Evolutionary conservation across 2,329 filamentous ascomycete species (phyloP), one percentile per base, ranked within the genome.

Genomic region (Podosphaera fusca): DNA sequence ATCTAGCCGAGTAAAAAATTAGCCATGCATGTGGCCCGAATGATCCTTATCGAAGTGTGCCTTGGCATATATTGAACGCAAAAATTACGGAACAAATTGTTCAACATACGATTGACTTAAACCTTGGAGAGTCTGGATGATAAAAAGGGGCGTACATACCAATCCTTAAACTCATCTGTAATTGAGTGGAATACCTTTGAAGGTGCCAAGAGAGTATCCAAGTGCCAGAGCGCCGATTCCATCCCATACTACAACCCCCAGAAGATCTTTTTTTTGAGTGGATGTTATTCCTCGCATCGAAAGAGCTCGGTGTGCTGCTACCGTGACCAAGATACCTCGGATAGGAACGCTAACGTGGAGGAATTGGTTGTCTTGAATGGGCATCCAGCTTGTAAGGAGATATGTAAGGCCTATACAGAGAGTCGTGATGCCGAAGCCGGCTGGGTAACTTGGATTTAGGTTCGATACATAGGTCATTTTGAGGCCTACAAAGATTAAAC

Each of bases 281-380:
- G n/a, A n/a, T 33, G 53, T 45, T 40, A 59, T 38, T 14, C 42
- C 56, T 55, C 57, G 45, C 49, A 46, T 50, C 38, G 58, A 8
- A 1, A 56, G 2, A 14, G 34, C 42, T 40, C 55, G 58, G 46
- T 46, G n/a, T 6, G 12, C 56, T 2, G 60, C 58, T 1, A 61
- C 47, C 33, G 53, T 55, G 1, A 52, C 54, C 5, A 59, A 50
- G 34, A 59, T 31, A 29, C 57, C 49, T 9, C 54, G 53, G 6
- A 58, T 55, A 2, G 56, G 58, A 4, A 56, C 54, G 8, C 33
- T 56, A 8, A 61, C 61, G 47, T 62, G 55, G 10, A 63, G 55
- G 38, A 62, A 62, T 36, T 62, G 59, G 50, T 63, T 64, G 46
- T 63, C 53, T 38, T 61, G 57, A 9, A 63, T 58, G 14, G 62